These are phyloP conservation scores for Cercospora brassicicola DNA, from an alignment of 2,329 filamentous ascomycete genomes.

Conservation along the genomic window DNA sequence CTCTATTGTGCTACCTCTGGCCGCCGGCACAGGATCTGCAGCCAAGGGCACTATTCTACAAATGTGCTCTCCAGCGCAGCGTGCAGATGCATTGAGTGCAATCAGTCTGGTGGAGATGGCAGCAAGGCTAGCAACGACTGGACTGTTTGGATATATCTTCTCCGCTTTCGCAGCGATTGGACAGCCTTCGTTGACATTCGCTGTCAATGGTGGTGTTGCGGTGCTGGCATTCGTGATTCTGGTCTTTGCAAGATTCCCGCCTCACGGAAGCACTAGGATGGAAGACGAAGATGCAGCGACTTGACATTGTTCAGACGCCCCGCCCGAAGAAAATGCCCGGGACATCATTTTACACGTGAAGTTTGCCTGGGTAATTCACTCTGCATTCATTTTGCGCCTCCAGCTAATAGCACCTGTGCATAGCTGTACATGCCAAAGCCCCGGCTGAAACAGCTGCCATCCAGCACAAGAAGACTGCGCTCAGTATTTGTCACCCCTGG, in stretches of 20 bases:
- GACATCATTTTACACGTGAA: background rate
- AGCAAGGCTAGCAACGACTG: conserved; percentile 61
- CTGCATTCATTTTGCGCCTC: background rate
- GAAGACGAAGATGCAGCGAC: conserved; percentile 17
- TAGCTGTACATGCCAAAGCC: background rate
- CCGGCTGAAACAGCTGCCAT: background rate
- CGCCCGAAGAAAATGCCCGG: background rate
- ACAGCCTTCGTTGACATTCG: conserved; percentile 63
- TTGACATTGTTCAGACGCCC: background rate
- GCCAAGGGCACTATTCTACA: conserved; percentile 73
- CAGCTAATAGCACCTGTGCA: background rate
- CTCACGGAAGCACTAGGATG: conserved; percentile 41
- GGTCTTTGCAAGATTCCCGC: conserved; percentile 50
- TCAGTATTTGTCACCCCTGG: background rate
- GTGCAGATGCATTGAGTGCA: conserved; percentile 66
- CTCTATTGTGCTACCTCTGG: conserved; percentile 65
- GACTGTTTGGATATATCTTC: conserved; percentile 67
- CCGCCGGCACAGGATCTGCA: conserved; percentile 67
- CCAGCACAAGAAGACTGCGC: background rate
- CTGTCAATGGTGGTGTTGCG: conserved; percentile 64
- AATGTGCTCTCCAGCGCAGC: conserved; percentile 63
- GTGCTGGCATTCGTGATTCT: conserved; percentile 53
- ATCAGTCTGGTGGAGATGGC: conserved; percentile 71
- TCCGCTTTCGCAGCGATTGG: conserved; percentile 62
- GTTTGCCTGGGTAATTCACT: background rate